Percentiles rank a stretch among this genome's conserved stretches.
These are phyloP conservation scores for Vigna radiata DNA, from an alignment of 306 rosid genomes.

Conservation along the genomic window DNA sequence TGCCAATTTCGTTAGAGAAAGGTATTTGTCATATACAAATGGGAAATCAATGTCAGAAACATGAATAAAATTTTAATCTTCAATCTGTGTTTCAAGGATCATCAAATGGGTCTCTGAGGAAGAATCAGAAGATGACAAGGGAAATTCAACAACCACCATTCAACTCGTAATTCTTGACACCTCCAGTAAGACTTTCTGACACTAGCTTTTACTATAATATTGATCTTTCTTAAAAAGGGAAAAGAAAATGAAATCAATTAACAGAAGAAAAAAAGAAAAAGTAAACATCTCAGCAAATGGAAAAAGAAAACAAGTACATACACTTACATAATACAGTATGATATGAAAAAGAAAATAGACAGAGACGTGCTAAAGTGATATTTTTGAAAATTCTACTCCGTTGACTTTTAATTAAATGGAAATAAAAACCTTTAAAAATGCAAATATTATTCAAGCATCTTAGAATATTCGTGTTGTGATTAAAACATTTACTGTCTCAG, in stretches of 20 bases:
- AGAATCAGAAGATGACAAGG: conserved; percentile 53
- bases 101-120: conserved; percentile 58
- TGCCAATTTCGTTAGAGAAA: conserved; percentile 74
- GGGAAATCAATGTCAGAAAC: conserved; percentile 4
- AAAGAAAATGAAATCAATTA: background rate
- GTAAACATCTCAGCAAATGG: too few relatives aligned
- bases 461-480: background rate
- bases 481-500: background rate
- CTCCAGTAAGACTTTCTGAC: conserved; percentile 63
- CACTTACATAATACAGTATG: too few relatives aligned
- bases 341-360: too few relatives aligned
- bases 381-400: too few relatives aligned
- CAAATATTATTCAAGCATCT: background rate
- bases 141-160: conserved; percentile 42
- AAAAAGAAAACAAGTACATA: too few relatives aligned
- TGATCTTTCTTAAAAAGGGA: background rate
- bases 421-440: too few relatives aligned
- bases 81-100: conserved; percentile 49
- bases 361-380: too few relatives aligned
- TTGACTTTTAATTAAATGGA: too few relatives aligned
- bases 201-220: too few relatives aligned
- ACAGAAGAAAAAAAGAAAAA: too few relatives aligned
- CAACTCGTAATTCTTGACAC: conserved; percentile 68
- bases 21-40: conserved; percentile 47
- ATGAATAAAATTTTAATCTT: background rate